Evolutionary conservation across 139 green algal species (phyloP), one percentile per base, ranked within the genome.

Genomic region (Pleodorina starrii): DNA sequence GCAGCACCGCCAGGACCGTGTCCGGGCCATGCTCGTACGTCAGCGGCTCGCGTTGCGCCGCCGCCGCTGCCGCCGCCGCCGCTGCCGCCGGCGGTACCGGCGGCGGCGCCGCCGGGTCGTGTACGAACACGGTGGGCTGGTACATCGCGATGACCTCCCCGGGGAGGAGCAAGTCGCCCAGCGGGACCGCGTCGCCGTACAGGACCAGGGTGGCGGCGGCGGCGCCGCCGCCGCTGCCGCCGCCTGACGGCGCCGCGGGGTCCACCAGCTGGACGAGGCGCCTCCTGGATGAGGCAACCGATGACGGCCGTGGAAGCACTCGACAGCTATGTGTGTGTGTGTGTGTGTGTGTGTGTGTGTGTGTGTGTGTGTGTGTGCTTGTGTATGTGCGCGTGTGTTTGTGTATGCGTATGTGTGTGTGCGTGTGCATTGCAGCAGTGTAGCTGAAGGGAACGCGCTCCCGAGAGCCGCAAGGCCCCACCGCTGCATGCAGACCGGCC

Each of bases 121-220:
- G 48, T 19, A 85, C 78, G 6, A 42, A 7, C 1, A 73, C 54
- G 3, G 10, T 27, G 38, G 78, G 78, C 78, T 85, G 36, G 42
- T 86, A 78, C 16, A 87, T 19, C 16, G 60, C 81, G 9, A 87
- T 38, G 25, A 36, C 6, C 16, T 87, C 81, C 6, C 60, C 81
- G 42, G 81, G 81, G 43, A 87, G 60, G 1, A 87, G 43, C 60
- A 87, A 42, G 43, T 87, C 81, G 32, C 43, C 81, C 43, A 87
- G 43, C 27, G 40, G 1, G 29, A 78, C 60, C 5, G 29, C 21
- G 32, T 86, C 80, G 42, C 80, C 80, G 36, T 60, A 59, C 12
- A 86, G 54, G 27, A 32, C 29, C 27, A 86, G 32, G 27, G 40
- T n/a, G 74, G 74, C 44, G 74, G 74, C 16, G 43, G 54, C 54